Percentiles rank a stretch among this genome's conserved stretches.
These are phyloP conservation scores for Salix koriyanagi DNA, from an alignment of 345 rosid genomes.

Conservation along the genomic window DNA sequence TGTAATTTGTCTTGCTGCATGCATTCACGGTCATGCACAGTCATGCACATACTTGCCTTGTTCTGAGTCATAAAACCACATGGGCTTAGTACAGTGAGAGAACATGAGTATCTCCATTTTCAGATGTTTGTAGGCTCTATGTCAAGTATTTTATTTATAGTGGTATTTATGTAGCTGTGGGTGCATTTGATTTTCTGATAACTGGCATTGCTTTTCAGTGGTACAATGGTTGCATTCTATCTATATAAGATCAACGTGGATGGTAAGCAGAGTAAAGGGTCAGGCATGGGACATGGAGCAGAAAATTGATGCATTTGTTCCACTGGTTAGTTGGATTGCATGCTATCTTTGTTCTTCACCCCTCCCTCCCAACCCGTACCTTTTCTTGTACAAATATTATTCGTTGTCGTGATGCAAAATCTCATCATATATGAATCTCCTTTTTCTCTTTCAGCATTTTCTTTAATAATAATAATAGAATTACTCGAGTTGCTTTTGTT, in stretches of 20 bases:
- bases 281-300: slow-evolving; percentile 33
- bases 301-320: slow-evolving; percentile 26
- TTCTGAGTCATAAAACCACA: background rate
- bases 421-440: background rate
- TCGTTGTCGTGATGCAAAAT: background rate
- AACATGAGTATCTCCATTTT: background rate
- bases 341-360: background rate
- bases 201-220: slow-evolving; percentile 45
- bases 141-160: background rate
- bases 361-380: background rate
- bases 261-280: slow-evolving; percentile 30
- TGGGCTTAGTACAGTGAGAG: background rate
- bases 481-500: background rate
- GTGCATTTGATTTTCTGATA: background rate
- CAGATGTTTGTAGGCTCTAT: background rate
- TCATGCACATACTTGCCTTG: background rate
- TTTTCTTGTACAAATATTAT: background rate
- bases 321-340: slow-evolving; percentile 17
- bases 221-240: slow-evolving; percentile 67
- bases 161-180: background rate
- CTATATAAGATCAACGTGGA: slow-evolving; percentile 46
- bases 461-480: background rate
- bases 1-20: background rate
- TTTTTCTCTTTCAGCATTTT: background rate
- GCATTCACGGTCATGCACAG: background rate